These are phyloP conservation scores for Trichoderma cornu-damae DNA, from an alignment of 2,329 filamentous ascomycete genomes.

Conservation along the genomic window DNA sequence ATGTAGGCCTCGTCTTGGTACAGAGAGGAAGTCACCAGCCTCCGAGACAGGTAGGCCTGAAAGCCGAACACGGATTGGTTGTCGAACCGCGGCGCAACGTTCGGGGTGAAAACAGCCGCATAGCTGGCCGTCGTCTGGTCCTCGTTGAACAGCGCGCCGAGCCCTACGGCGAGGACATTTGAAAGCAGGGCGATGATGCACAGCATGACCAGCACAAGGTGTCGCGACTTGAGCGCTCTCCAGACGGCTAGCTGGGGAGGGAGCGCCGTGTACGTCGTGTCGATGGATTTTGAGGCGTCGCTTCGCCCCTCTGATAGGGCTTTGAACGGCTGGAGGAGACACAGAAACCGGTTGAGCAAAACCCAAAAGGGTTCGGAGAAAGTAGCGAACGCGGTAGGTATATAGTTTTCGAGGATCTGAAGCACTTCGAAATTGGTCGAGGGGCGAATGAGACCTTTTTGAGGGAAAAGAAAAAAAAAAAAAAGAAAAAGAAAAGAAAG, in stretches of 20 bases:
- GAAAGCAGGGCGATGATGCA: conserved; percentile 45
- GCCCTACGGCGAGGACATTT: conserved; percentile 49
- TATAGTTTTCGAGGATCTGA: conserved; percentile 42
- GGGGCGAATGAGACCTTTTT: conserved; percentile 23
- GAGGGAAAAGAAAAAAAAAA: too few relatives aligned
- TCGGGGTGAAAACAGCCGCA: conserved; percentile 20
- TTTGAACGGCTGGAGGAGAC: conserved; percentile 50
- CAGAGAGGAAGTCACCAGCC: not conserved
- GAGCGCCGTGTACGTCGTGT: conserved; percentile 47
- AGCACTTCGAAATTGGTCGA: conserved; percentile 31
- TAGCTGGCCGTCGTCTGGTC: not conserved
- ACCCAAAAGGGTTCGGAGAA: conserved; percentile 54
- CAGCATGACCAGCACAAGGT: conserved; percentile 43
- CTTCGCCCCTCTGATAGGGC: conserved; percentile 40
- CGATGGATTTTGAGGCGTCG: conserved; percentile 34
- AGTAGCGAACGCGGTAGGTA: conserved; percentile 51
- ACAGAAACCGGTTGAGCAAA: conserved; percentile 48
- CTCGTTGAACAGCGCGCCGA: conserved; percentile 49
- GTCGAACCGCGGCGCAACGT: conserved; percentile 21
- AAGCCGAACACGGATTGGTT: conserved; percentile 21
- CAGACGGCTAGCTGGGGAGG: conserved; percentile 49
- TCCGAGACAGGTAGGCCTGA: not conserved
- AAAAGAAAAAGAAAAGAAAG: too few relatives aligned
- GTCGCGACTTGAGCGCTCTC: conserved; percentile 40
- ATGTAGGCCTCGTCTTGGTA: conserved; percentile 31